Conservation (phyloP, 2,329 filamentous ascomycete species). For the Stagonosporopsis cucurbitacearum region DNA sequence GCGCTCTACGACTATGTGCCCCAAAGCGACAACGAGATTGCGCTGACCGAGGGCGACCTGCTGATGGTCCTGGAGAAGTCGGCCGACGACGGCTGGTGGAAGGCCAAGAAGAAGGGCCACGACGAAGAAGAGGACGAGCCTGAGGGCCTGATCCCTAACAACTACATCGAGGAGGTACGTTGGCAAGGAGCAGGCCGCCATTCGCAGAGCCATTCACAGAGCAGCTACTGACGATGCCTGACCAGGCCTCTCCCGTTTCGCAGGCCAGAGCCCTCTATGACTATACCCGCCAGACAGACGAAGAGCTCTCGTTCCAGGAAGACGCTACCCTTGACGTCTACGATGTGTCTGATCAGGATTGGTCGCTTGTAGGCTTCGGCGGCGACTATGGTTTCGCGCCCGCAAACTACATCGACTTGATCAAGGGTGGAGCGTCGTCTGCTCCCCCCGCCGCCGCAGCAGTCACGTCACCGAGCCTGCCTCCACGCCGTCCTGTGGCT, state of each 20-base stretch:
- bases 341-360: constrained; percentile 91
- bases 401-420: constrained; percentile 89
- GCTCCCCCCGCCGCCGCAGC: constrained; percentile 12
- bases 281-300: constrained; percentile 95
- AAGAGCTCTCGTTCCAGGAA: constrained; percentile 95
- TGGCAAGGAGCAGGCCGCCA: constrained; percentile 5
- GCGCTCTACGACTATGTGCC: constrained; percentile 93
- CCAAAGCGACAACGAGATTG: constrained; percentile 83
- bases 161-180: constrained; percentile 91
- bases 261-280: constrained; percentile 95
- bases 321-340: constrained; percentile 83
- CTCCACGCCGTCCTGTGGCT: constrained; percentile 49
- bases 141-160: constrained; percentile 87
- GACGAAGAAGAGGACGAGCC: constrained; percentile 89
- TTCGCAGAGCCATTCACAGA: constrained; percentile 1
- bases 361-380: constrained; percentile 88
- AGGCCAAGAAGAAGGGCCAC: constrained; percentile 83
- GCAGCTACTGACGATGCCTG: constrained; percentile 10
- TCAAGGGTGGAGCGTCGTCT: constrained; percentile 54
- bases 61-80: constrained; percentile 89
- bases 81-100: constrained; percentile 85
- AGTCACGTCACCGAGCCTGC: constrained; percentile 56
- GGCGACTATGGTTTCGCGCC: constrained; percentile 93
- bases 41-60: constrained; percentile 83
- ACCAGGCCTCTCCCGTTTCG: constrained; percentile 68